These are phyloP conservation scores for Erigeron canadensis DNA, from an alignment of 129 eudicot species.

Conservation along the genomic window DNA sequence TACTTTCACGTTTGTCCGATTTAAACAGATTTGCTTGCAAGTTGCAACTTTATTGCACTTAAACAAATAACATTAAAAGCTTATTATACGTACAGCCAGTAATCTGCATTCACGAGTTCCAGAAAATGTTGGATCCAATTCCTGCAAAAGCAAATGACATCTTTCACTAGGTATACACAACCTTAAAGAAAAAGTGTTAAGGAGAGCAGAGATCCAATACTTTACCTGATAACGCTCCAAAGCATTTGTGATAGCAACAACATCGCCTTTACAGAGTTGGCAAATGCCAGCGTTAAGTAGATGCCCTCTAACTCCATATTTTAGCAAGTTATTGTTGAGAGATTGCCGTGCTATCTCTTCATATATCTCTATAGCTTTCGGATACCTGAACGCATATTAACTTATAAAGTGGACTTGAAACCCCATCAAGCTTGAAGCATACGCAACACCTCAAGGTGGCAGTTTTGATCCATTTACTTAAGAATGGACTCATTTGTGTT, in stretches of 20 bases:
- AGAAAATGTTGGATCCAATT: conserved; percentile 61
- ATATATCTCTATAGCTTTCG: conserved; percentile 48
- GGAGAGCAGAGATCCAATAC: conserved; percentile 3
- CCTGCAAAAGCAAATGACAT: conserved; percentile 36
- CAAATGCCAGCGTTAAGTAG: conserved; percentile 72
- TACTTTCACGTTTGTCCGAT: conserved; percentile 3
- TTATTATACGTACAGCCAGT: conserved; percentile 42
- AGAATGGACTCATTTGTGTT: neutral
- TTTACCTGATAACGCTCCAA: conserved; percentile 64
- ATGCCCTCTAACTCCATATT: conserved; percentile 71
- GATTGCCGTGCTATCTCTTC: conserved; percentile 61
- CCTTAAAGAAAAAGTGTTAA: neutral
- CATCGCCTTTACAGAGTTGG: conserved; percentile 66
- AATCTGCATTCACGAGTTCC: conserved; percentile 60
- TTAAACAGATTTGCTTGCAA: neutral
- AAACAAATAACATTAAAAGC: neutral
- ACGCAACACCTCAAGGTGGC: neutral
- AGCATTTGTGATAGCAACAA: conserved; percentile 58
- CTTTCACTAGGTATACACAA: conserved; percentile 1
- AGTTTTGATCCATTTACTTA: neutral
- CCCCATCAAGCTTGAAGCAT: neutral
- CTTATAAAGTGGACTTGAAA: neutral
- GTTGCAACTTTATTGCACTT: neutral
- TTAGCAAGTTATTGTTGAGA: conserved; percentile 51
- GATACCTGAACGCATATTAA: conserved; percentile 41